Evolutionary conservation across 176 grass and related monocot genomes (phyloP).

Genomic region (Bonia amplexicaulis): DNA sequence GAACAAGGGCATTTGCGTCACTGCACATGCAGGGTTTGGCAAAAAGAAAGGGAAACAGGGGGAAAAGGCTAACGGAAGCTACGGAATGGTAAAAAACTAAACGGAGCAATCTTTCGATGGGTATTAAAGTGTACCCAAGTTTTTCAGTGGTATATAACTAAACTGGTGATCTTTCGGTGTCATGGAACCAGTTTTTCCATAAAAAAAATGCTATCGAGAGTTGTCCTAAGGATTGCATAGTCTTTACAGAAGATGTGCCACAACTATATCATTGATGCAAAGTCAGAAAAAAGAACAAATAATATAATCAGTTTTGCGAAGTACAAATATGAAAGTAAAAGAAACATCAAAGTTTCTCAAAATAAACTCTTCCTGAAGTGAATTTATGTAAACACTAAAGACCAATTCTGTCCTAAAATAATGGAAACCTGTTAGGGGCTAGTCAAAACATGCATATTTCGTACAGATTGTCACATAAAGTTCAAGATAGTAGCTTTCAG

Average conservation of each 20-base stretch:
- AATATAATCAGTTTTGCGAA: neutral
- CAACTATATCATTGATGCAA: neutral
- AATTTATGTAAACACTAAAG: neutral
- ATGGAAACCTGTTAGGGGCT: neutral
- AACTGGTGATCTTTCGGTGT: no score
- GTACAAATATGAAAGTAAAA: neutral
- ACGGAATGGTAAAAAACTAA: no score
- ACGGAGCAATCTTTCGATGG: no score
- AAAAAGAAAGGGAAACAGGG: no score
- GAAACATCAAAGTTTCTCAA: neutral
- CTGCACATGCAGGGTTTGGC: no score
- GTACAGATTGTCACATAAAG: neutral
- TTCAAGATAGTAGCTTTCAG: neutral
- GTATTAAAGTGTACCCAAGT: no score
- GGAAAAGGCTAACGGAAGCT: no score
- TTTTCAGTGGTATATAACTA: no score
- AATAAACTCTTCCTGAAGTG: neutral
- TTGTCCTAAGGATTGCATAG: neutral
- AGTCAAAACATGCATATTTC: neutral
- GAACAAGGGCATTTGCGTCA: no score
- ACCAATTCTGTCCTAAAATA: neutral
- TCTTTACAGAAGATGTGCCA: neutral
- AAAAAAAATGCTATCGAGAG: neutral
- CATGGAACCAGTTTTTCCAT: no score
- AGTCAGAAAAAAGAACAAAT: neutral